Conservation (phyloP, 2,329 filamentous ascomycete genomes). For the Ophioceras dolichostomum region DNA sequence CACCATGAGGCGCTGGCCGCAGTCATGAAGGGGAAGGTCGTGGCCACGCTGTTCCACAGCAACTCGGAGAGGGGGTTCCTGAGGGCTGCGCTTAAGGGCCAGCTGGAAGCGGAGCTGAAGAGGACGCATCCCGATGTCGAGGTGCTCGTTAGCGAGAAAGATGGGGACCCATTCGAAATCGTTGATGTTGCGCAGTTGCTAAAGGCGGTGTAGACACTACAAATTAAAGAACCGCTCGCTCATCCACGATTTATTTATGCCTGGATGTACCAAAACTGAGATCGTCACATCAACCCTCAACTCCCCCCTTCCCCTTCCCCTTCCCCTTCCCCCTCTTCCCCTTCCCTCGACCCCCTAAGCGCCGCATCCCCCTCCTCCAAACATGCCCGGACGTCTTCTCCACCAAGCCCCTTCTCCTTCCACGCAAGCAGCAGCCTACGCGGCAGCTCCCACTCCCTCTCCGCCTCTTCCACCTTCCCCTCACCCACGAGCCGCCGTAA, state of each 20-base stretch:
- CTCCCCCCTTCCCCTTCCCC: not conserved
- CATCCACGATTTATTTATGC: too few species aligned
- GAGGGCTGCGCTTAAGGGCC: slow-evolving; percentile 52
- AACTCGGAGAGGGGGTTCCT: slow-evolving; percentile 87
- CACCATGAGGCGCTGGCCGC: slow-evolving; percentile 87
- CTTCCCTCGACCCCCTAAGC: slow-evolving; percentile 14
- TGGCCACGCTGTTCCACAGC: slow-evolving; percentile 81
- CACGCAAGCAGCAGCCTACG: slow-evolving; percentile 37
- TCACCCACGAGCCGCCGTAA: slow-evolving; percentile 44
- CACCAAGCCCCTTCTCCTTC: slow-evolving; percentile 42
- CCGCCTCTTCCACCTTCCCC: slow-evolving; percentile 49
- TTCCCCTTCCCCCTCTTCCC: not conserved
- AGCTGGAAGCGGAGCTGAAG: slow-evolving; percentile 47
- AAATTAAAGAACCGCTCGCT: too few species aligned
- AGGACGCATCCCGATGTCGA: slow-evolving; percentile 36
- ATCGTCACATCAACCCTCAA: not conserved
- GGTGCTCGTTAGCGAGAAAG: slow-evolving; percentile 65
- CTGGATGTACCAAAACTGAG: not conserved
- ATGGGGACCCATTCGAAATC: slow-evolving; percentile 82
- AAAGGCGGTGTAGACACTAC: too few species aligned
- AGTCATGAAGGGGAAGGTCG: slow-evolving; percentile 69
- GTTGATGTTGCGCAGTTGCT: slow-evolving; percentile 31
- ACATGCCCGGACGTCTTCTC: slow-evolving; percentile 38
- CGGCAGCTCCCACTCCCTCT: slow-evolving; percentile 41
- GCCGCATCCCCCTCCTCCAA: slow-evolving; percentile 43